phyloP scores from a whole-genome alignment of 1,284 basidiomycete species.

The Tylopilus orsonianus region DNA sequence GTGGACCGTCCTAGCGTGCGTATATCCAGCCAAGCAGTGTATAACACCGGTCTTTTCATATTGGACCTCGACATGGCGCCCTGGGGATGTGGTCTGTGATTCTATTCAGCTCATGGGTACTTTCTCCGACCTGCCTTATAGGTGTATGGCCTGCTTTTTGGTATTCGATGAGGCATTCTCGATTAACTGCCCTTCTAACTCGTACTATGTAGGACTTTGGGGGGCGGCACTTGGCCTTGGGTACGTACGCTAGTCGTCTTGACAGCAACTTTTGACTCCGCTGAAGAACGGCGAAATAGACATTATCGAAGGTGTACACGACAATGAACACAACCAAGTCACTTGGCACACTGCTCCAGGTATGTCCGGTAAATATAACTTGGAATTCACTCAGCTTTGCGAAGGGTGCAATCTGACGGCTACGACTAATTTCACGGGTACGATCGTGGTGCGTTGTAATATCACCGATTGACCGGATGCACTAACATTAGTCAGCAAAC shows the following conservation, averaged over 20 bases:
- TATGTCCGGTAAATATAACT: constrained; percentile 25
- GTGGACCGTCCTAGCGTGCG: constrained; percentile 41
- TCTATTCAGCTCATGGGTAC: neutral
- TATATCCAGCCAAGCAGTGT: constrained; percentile 44
- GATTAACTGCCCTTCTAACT: constrained; percentile 10
- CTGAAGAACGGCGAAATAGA: constrained; percentile 62
- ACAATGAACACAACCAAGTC: constrained; percentile 60
- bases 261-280: constrained; percentile 8
- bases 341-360: constrained; percentile 57
- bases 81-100: constrained; percentile 52
- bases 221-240: constrained; percentile 46
- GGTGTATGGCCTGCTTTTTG: constrained; percentile 57
- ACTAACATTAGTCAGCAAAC: constrained; percentile 30
- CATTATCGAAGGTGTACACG: constrained; percentile 64
- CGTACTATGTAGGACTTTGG: constrained; percentile 33
- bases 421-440: constrained; percentile 47
- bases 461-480: neutral
- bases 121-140: constrained; percentile 19
- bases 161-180: constrained; percentile 41
- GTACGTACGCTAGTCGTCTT: constrained; percentile 30
- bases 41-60: constrained; percentile 56
- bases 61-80: constrained; percentile 53
- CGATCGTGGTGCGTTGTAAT: constrained; percentile 41
- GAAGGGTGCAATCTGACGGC: constrained; percentile 50
- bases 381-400: constrained; percentile 9